phyloP scores from a whole-genome alignment of 1,284 basidiomycete species.

The Malassezia pachydermatis region DNA sequence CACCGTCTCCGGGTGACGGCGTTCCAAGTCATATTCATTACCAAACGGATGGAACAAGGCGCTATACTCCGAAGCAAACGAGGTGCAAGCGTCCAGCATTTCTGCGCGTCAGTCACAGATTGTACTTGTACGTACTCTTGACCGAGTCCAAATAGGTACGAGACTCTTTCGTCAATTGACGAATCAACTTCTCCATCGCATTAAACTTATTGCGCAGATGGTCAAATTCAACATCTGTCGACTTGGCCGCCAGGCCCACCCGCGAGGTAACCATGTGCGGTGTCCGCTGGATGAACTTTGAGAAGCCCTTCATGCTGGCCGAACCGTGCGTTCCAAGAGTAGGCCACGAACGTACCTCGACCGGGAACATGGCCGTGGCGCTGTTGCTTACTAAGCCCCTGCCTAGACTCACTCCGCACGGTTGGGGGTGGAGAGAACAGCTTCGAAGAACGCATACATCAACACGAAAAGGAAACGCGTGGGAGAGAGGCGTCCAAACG shows the following conservation, averaged over 20 bases:
- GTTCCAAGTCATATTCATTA: constrained; percentile 67
- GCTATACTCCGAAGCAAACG: constrained; percentile 66
- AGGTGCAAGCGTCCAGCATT: constrained; percentile 67
- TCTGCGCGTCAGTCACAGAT: constrained; percentile 50
- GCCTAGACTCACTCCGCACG: background rate
- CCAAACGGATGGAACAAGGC: constrained; percentile 52
- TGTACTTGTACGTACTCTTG: constrained; percentile 23
- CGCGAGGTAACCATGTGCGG: constrained; percentile 44
- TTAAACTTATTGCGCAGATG: constrained; percentile 55
- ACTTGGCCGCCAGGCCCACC: constrained; percentile 42
- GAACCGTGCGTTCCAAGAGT: background rate
- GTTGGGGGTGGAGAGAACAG: too few species aligned
- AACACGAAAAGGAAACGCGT: too few species aligned
- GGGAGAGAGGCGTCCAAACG: too few species aligned
- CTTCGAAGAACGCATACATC: too few species aligned
- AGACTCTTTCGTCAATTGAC: constrained; percentile 84
- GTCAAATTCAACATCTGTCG: constrained; percentile 43
- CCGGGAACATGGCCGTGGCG: too few species aligned
- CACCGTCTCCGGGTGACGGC: constrained; percentile 66
- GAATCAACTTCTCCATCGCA: constrained; percentile 66
- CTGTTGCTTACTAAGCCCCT: background rate
- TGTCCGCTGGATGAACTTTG: constrained; percentile 40
- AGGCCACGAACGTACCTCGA: too few species aligned
- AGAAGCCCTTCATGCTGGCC: constrained; percentile 31
- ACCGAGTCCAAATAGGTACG: constrained; percentile 66